phyloP scores from a whole-genome alignment of 2,329 filamentous ascomycete species.

The Apiospora sp. region DNA sequence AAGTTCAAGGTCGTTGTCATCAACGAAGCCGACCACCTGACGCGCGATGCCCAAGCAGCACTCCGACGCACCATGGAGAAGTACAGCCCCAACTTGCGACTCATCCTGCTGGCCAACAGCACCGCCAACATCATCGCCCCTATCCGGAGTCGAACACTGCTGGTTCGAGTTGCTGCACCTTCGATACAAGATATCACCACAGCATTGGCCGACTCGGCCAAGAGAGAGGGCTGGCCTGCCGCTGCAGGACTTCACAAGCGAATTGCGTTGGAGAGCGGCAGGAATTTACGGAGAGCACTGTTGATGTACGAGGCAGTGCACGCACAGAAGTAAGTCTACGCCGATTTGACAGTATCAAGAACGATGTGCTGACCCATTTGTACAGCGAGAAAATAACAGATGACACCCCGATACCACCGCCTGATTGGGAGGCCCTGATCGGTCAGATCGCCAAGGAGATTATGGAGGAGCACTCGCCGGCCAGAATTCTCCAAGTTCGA shows the following conservation, averaged over 20 bases:
- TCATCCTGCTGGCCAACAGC: conserved; percentile 93
- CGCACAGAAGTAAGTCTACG: conserved; percentile 82
- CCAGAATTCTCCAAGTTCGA: conserved; percentile 85
- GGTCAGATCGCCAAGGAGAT: conserved; percentile 91
- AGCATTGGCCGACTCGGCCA: conserved; percentile 74
- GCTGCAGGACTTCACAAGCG: conserved; percentile 79
- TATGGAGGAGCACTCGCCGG: conserved; percentile 89
- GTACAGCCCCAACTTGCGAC: conserved; percentile 91
- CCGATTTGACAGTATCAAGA: conserved; percentile 29
- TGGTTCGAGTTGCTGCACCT: conserved; percentile 91
- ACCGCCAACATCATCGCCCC: conserved; percentile 99
- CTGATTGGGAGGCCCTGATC: conserved; percentile 96
- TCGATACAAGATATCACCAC: conserved; percentile 83
- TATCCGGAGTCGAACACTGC: conserved; percentile 88
- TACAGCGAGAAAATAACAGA: conserved; percentile 88
- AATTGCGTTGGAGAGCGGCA: conserved; percentile 88
- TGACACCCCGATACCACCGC: conserved; percentile 87
- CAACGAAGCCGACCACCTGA: conserved; percentile 96
- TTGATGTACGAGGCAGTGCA: conserved; percentile 98
- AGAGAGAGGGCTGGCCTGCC: conserved; percentile 84
- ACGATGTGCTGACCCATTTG: conserved; percentile 38
- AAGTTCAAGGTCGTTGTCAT: conserved; percentile 99
- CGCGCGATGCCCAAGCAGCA: conserved; percentile 92
- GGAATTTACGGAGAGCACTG: conserved; percentile 88
- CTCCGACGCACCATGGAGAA: conserved; percentile 98